A percentile compares a stretch with the other conserved stretches of the same genome.
phyloP scores from a whole-genome alignment of 1,139 yeast genomes.

The Magnusiomyces sp. region DNA sequence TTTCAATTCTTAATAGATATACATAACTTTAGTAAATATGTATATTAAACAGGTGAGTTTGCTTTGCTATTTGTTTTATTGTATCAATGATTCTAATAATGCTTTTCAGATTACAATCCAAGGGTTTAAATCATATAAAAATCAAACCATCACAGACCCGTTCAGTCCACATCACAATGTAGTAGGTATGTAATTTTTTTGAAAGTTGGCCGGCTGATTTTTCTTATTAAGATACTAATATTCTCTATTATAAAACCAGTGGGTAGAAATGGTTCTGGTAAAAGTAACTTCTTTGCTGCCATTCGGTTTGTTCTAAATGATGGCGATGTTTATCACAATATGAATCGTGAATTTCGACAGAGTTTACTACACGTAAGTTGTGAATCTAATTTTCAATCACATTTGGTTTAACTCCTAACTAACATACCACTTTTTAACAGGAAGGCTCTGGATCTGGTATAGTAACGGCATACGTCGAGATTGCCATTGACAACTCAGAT shows the following conservation, averaged over 20 bases:
- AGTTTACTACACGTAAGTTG: conserved; percentile 54
- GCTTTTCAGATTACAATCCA: conserved; percentile 55
- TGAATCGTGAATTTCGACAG: conserved; percentile 84
- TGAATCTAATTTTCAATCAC: conserved; percentile 31
- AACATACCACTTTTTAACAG: conserved; percentile 2
- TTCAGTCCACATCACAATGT: conserved; percentile 81
- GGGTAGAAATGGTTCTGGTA: conserved; percentile 95
- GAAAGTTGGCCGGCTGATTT: background rate
- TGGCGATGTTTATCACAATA: conserved; percentile 71
- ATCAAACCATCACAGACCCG: conserved; percentile 67
- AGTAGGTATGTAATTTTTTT: conserved; percentile 37
- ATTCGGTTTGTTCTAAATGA: conserved; percentile 76
- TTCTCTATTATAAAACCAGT: conserved; percentile 28
- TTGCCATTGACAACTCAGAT: conserved; percentile 74
- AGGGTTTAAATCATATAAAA: conserved; percentile 91
- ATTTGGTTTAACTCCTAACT: background rate
- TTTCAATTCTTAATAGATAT: too few relatives aligned
- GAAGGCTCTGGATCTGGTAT: conserved; percentile 72
- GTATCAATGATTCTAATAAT: background rate
- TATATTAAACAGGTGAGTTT: conserved; percentile 1
- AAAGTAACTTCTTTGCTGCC: conserved; percentile 93
- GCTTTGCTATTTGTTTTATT: background rate
- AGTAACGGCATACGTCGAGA: conserved; percentile 89
- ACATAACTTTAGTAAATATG: background rate
- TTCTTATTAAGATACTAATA: background rate